Conservation (phyloP, 192 early-diverging fungal genomes). For the Backusella tarrabulga region DNA sequence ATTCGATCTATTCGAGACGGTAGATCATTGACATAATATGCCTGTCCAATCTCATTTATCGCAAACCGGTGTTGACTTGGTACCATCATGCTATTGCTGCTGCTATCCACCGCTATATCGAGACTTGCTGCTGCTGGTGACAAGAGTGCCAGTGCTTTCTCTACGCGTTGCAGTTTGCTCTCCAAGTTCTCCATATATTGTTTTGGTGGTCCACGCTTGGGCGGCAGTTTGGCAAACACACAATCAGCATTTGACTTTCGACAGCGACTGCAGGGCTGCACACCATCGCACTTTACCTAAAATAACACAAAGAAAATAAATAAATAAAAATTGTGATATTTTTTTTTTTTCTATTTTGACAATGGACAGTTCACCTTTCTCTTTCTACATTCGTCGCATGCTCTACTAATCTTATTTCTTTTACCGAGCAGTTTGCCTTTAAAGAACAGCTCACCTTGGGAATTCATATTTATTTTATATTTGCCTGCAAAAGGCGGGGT, state of each 20-base stretch:
- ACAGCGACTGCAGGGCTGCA: slow-evolving; percentile 37
- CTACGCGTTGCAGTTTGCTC: slow-evolving; percentile 29
- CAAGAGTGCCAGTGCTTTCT: slow-evolving; percentile 20
- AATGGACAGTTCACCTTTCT: slow-evolving; percentile 24
- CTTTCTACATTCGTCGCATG: slow-evolving; percentile 37
- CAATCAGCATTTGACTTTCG: slow-evolving; percentile 22
- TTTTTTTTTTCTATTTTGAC: not conserved
- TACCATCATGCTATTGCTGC: not conserved
- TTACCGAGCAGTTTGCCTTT: slow-evolving; percentile 6
- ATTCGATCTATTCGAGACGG: slow-evolving; percentile 13
- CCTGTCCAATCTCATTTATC: slow-evolving; percentile 37
- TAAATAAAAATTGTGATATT: not conserved
- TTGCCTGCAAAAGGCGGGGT: not conserved
- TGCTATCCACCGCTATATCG: not conserved
- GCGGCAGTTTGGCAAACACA: slow-evolving; percentile 30
- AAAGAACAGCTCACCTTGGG: not conserved
- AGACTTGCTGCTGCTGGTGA: not conserved
- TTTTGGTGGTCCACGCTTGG: slow-evolving; percentile 39
- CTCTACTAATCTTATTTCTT: slow-evolving; percentile 33
- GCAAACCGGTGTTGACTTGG: not conserved
- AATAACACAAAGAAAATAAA: not conserved
- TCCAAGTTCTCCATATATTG: slow-evolving; percentile 41
- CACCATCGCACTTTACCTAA: slow-evolving; percentile 41
- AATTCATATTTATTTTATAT: not conserved
- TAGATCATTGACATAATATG: slow-evolving; percentile 25